Base-by-base conservation (phyloP, 371 early-diverging fungal genomes). In the Umbelopsis sp. region DNA sequence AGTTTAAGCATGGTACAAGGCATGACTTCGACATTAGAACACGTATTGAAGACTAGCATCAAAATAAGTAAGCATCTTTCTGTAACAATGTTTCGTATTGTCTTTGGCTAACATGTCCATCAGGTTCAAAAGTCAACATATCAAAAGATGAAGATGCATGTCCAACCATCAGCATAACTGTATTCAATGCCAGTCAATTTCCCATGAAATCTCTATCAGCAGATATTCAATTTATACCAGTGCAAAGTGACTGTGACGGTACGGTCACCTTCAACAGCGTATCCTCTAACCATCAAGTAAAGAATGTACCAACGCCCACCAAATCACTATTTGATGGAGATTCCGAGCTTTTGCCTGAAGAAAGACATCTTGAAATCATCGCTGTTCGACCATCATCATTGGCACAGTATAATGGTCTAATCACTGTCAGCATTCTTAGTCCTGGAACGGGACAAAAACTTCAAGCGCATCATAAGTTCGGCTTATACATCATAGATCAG, bases 401-500 rank as follows among this genome's bases (percentile, higher is more conserved):
- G 14, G 32, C 57, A 6, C 76, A 76, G 48, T 75, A 72, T 63
- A 76, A 78, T 68, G 78, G 73, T 3, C 63, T 8, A 12, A 62
- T 83, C 16, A 24, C 16, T 8, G 10, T 78, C 12, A n/a, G 44
- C 9, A 71, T 79, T 57, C 66, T 63, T 11, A 71, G 74, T 63
- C 79, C 76, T 20, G 50, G 67, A 1, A 68, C 70, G 10, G 53
- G 45, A 6, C 53, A 73, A 22, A 32, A 4, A 9, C 44, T 79
- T n/a, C 46, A 66, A 3, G 65, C 72, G 0, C 64, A 73, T n/a
- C 79, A 82, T 51, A 20, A 52, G 5, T 80, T 80, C 70, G 83
- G 81, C 4, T 9, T 83, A 0, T 83, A 83, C 71, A 25, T 83
- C 14, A 75, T 80, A 29, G 80, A 83, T 71, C 83, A 82, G 71